A percentile compares a stretch with the other conserved stretches of the same genome.
Conservation (phyloP, 2,329 filamentous ascomycete species). For the Dothideomycetes sp. region DNA sequence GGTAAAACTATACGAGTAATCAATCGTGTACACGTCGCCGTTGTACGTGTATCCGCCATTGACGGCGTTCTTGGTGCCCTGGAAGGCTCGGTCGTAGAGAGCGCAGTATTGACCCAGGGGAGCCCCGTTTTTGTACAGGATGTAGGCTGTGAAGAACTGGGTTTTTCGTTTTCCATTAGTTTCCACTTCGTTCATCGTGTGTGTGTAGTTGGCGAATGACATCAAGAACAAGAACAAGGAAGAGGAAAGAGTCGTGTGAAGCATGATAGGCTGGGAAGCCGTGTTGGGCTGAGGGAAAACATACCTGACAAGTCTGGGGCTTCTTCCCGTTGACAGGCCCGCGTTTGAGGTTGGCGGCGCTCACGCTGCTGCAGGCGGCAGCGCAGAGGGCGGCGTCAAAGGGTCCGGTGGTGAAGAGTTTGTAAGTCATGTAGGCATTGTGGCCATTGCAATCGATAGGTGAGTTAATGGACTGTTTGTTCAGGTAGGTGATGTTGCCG, state of each 20-base stretch:
- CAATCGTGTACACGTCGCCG: constrained; percentile 10
- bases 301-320: no score
- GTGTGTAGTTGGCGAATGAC: no score
- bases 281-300: no score
- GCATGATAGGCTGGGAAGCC: no score
- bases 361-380: no score
- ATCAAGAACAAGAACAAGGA: no score
- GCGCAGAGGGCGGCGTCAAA: constrained; percentile 15
- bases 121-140: constrained; percentile 26
- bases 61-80: constrained; percentile 12
- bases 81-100: constrained; percentile 21
- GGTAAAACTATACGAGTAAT: constrained; percentile 6
- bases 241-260: no score
- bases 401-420: constrained; percentile 13
- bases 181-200: no score
- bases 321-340: no score
- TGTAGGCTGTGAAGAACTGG: constrained; percentile 26
- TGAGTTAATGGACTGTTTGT: constrained; percentile 22
- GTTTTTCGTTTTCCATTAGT: no score
- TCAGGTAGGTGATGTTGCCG: no score
- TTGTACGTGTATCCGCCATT: constrained; percentile 12
- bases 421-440: constrained; percentile 15
- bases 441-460: constrained; percentile 18
- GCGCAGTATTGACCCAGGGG: constrained; percentile 26
- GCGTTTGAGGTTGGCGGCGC: no score